Conservation (phyloP, 176 grass and related monocot species). For the Musa acuminata region DNA sequence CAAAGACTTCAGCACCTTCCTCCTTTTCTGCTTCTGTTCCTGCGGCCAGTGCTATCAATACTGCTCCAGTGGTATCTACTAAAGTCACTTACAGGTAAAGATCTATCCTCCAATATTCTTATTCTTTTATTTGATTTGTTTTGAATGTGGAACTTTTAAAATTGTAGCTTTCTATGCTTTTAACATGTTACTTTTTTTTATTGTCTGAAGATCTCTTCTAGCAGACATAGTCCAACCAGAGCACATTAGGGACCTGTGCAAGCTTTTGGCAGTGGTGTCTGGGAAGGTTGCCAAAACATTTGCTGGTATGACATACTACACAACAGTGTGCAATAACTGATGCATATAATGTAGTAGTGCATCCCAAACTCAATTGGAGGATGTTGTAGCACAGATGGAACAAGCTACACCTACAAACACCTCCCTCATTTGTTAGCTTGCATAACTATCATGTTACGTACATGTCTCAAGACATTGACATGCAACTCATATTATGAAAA, state of each 20-base stretch:
- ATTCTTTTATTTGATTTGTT: not conserved
- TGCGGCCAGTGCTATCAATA: slow-evolving; percentile 30
- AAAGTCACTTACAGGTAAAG: slow-evolving; percentile 90
- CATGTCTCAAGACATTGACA: not conserved
- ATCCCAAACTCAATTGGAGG: too few relatives aligned
- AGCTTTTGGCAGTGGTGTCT: slow-evolving; percentile 64
- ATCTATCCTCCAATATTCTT: slow-evolving; percentile 3
- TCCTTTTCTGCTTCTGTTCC: slow-evolving; percentile 35
- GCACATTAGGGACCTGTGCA: slow-evolving; percentile 75
- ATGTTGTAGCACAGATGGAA: not conserved
- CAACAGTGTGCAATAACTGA: not conserved
- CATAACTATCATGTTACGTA: not conserved
- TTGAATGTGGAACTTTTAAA: not conserved
- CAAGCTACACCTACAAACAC: not conserved
- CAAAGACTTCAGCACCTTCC: slow-evolving; percentile 27
- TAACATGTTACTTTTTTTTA: slow-evolving; percentile 8
- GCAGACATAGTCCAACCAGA: slow-evolving; percentile 73
- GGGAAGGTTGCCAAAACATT: slow-evolving; percentile 54
- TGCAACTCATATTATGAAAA: too few relatives aligned
- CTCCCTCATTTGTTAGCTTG: not conserved
- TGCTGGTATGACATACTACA: slow-evolving; percentile 43
- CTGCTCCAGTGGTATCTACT: slow-evolving; percentile 43
- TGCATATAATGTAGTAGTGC: not conserved
- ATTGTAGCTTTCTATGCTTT: not conserved
- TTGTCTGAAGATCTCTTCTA: slow-evolving; percentile 77